Percentiles rank a stretch among this genome's conserved stretches.
These are phyloP conservation scores for Angomonas ambiguus DNA, from an alignment of 208 protist genomes.

Conservation along the genomic window DNA sequence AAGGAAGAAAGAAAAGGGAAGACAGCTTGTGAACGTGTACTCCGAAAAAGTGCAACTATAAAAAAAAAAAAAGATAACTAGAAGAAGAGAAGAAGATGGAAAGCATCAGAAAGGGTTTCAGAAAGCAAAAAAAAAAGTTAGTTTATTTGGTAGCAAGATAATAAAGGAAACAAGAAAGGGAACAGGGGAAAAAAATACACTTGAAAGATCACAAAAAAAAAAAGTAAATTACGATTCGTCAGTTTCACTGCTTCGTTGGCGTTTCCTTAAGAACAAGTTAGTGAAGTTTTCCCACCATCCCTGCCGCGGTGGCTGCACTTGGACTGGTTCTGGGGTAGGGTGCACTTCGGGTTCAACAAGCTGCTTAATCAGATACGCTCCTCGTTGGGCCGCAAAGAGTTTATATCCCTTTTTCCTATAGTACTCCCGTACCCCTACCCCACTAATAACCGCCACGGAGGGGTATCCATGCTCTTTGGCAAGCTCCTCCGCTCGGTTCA, in stretches of 20 bases:
- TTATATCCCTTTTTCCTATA: conserved; percentile 95
- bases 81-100: not conserved
- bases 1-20: conserved; percentile 11
- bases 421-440: conserved; percentile 97
- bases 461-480: conserved; percentile 87
- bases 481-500: conserved; percentile 96
- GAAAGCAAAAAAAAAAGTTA: not conserved
- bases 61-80: conserved; percentile 10
- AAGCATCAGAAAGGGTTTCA: not conserved
- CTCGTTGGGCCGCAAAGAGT: conserved; percentile 28
- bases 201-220: not conserved
- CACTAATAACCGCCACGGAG: conserved; percentile 96
- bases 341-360: conserved; percentile 10
- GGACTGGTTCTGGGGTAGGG: not conserved
- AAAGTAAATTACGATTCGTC: not conserved
- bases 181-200: not conserved
- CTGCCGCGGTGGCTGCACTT: too few relatives aligned
- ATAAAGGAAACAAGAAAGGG: not conserved
- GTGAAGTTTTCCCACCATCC: too few relatives aligned
- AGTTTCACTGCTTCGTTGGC: not conserved
- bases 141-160: not conserved
- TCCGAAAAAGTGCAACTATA: too few relatives aligned
- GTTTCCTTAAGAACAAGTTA: too few relatives aligned
- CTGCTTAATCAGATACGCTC: conserved; percentile 67
- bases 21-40: too few relatives aligned